Conservation (phyloP, 2,329 filamentous ascomycete genomes). For the Penicillium aurantiogriseum region DNA sequence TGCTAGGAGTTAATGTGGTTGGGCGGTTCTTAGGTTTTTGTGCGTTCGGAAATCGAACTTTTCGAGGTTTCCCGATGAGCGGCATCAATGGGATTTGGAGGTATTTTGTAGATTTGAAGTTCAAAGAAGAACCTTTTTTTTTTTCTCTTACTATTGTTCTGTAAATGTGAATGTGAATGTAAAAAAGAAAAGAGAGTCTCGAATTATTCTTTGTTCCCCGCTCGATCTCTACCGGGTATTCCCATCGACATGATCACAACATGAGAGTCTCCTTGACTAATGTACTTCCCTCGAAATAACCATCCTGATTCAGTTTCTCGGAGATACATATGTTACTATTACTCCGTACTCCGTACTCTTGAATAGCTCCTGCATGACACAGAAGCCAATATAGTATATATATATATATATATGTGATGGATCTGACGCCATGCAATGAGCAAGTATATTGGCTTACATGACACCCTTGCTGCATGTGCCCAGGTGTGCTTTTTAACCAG, state of each 20-base stretch:
- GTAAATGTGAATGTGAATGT: conserved; percentile 7
- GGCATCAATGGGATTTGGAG: conserved; percentile 31
- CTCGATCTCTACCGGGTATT: not conserved
- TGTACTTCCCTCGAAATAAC: not conserved
- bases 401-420: conserved; percentile 1
- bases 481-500: not conserved
- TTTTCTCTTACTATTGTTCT: conserved; percentile 11
- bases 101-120: not conserved
- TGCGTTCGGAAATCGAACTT: conserved; percentile 39
- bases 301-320: not conserved
- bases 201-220: conserved; percentile 1
- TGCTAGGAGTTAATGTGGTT: conserved; percentile 1
- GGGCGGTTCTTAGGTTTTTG: conserved; percentile 17
- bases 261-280: too few species aligned
- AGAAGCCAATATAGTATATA: not conserved
- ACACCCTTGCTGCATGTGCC: conserved; percentile 3
- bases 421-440: not conserved
- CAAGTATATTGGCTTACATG: not conserved
- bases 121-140: not conserved
- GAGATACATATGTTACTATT: not conserved
- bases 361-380: conserved; percentile 10
- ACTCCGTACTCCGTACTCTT: not conserved
- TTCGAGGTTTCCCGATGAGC: conserved; percentile 35
- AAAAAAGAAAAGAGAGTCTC: not conserved
- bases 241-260: not conserved